Base-by-base conservation (phyloP, 2,329 filamentous ascomycete species). In the Ascochyta fabae region DNA sequence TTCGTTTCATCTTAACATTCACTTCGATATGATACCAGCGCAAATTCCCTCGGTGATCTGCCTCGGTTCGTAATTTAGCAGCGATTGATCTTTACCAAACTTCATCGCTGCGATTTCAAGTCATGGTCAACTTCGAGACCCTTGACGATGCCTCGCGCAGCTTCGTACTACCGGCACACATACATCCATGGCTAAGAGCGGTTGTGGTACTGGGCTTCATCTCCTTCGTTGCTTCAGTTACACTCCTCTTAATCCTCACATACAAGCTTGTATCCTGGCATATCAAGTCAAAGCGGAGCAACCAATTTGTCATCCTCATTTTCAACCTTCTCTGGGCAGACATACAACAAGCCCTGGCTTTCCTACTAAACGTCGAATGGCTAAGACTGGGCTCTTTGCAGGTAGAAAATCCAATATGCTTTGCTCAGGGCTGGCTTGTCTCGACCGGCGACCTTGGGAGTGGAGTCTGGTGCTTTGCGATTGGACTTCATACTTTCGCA, bases 261-360 rank as follows among this genome's bases (percentile, higher is more conserved):
- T 82, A 79, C 65, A 77, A 79, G 26, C 77, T 83, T 53, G 61
- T 82, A 9, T 60, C 54, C 52, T 76, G 74, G 73, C 67, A 69
- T 36, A 64, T 70, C 51, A 72, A 70, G 47, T 70, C 72, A 9
- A 75, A 73, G 40, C 62, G 67, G 15, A 72, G 65, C 61, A 90
- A 89, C 61, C 88, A 90, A 71, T 88, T 90, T 65, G 80, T 90
- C 26, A 78, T 90, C 0, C 79, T 91, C 4, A 87, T 90, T 54
- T 84, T 88, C 69, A 90, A 90, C 68, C 81, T 91, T 0, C 77
- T 91, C 5, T 74, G 88, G 22, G 87, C 88, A 55, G 88, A 91
- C 63, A 81, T 89, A 51, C 84, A 88, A 65, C 88, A 90, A 65
- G 81, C 85, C 7, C 70, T 84, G 0, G 84, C 86, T 4, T 91